Evolutionary conservation across 106 monocot species (phyloP).

Genomic region (Phalaenopsis aphrodite): DNA sequence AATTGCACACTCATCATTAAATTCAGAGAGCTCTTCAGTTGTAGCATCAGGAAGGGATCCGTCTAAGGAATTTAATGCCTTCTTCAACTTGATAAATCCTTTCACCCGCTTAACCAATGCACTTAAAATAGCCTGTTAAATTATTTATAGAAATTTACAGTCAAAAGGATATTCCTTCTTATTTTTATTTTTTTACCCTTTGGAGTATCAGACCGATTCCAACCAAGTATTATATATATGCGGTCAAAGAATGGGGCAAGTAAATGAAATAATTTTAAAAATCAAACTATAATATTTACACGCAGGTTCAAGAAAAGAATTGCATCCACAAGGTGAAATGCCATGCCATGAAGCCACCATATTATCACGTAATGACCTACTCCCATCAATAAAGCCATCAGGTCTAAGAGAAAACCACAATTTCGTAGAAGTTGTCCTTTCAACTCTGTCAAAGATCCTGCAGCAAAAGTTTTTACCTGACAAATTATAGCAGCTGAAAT

Average conservation of each 20-base stretch:
- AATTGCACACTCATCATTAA: conserved; percentile 96
- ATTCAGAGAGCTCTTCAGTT: conserved; percentile 69
- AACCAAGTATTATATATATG: background rate
- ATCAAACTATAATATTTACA: conserved; percentile 33
- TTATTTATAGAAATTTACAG: background rate
- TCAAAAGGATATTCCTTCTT: background rate
- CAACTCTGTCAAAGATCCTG: conserved; percentile 83
- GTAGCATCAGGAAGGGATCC: conserved; percentile 88
- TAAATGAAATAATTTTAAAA: background rate
- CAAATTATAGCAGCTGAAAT: background rate
- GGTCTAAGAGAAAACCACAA: conserved; percentile 76
- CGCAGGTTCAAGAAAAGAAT: conserved; percentile 82
- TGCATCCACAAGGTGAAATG: conserved; percentile 83
- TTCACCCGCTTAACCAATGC: conserved; percentile 63
- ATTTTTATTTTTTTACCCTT: too few relatives aligned
- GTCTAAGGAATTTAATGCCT: conserved; percentile 75
- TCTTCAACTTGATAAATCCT: conserved; percentile 66
- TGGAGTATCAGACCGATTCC: too few relatives aligned
- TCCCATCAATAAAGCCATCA: conserved; percentile 60
- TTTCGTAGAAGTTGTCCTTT: conserved; percentile 59
- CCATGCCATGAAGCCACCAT: conserved; percentile 92
- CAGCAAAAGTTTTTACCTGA: conserved; percentile 7
- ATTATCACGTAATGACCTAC: conserved; percentile 82
- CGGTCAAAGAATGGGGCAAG: background rate
- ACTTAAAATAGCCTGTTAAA: conserved; percentile 54